phyloP scores from a whole-genome alignment of 192 early-diverging fungal species.

The Gonapodya sp. region DNA sequence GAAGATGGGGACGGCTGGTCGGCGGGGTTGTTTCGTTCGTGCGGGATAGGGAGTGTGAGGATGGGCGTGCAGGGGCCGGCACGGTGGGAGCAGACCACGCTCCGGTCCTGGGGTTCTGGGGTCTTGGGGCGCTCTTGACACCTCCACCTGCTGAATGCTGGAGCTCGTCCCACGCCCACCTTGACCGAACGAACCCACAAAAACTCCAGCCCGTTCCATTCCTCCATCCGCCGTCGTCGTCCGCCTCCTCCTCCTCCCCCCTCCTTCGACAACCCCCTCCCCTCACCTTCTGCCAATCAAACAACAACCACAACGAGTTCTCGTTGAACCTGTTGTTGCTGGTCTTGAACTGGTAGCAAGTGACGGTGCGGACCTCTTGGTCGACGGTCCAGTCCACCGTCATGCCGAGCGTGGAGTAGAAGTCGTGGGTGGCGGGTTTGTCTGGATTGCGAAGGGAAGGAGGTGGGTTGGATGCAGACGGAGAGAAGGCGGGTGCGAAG shows the following conservation, averaged over 20 bases:
- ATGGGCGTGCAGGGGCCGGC: no score
- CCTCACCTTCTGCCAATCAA: background rate
- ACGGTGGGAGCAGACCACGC: no score
- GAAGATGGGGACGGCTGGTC: no score
- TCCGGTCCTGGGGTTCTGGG: no score
- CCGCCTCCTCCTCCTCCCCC: background rate
- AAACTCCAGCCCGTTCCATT: no score
- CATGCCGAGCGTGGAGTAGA: background rate
- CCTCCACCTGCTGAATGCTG: no score
- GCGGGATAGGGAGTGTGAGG: no score
- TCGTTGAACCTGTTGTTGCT: background rate
- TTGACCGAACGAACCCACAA: no score
- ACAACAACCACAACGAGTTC: background rate
- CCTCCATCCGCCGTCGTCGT: background rate
- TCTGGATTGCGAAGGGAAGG: background rate
- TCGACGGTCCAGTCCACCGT: background rate
- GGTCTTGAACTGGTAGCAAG: background rate
- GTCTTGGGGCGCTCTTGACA: no score
- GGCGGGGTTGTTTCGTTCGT: no score
- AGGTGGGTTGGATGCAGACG: background rate
- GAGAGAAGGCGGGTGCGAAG: no score
- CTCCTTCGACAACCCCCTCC: background rate
- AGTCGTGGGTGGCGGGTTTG: constrained; percentile 1
- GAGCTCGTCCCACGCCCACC: no score
- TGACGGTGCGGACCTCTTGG: background rate